These are phyloP conservation scores for Pseudozyma sp. DNA, from an alignment of 1,284 basidiomycete species.

Conservation along the genomic window DNA sequence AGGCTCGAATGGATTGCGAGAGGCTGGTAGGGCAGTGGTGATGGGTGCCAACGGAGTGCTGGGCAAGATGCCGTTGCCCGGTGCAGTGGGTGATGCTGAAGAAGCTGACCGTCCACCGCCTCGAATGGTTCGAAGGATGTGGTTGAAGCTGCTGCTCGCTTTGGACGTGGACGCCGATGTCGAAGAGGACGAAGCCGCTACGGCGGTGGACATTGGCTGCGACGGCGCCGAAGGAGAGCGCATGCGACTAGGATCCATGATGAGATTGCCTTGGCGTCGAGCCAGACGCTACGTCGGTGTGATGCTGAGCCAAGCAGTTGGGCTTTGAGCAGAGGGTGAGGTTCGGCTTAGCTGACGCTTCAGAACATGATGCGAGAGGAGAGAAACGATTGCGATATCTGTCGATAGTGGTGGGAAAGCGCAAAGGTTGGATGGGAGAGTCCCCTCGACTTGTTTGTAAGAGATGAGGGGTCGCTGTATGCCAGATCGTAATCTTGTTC, in stretches of 20 bases:
- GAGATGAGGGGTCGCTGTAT: neutral
- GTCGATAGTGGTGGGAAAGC: neutral
- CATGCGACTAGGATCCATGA: constrained; percentile 36
- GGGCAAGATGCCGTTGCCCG: constrained; percentile 30
- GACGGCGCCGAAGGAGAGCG: constrained; percentile 25
- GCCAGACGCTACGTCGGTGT: neutral
- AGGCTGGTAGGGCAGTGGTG: constrained; percentile 35
- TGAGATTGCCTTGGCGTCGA: neutral
- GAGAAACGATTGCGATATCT: no score
- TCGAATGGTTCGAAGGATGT: constrained; percentile 44
- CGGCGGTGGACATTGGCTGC: constrained; percentile 16
- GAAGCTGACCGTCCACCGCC: constrained; percentile 26
- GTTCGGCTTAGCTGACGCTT: neutral
- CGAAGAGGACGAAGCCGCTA: constrained; percentile 16
- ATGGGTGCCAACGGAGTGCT: constrained; percentile 40
- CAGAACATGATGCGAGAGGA: neutral
- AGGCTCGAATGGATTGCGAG: constrained; percentile 21
- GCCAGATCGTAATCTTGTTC: neutral
- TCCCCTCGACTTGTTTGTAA: no score
- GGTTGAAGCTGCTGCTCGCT: constrained; percentile 40
- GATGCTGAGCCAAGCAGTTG: neutral
- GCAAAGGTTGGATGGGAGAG: neutral
- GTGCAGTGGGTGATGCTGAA: constrained; percentile 15
- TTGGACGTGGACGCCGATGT: constrained; percentile 23
- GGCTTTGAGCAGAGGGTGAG: neutral